A percentile compares a stretch with the other conserved stretches of the same genome.
phyloP scores from a whole-genome alignment of 2,329 filamentous ascomycete species.

The Colletotrichum musicola region DNA sequence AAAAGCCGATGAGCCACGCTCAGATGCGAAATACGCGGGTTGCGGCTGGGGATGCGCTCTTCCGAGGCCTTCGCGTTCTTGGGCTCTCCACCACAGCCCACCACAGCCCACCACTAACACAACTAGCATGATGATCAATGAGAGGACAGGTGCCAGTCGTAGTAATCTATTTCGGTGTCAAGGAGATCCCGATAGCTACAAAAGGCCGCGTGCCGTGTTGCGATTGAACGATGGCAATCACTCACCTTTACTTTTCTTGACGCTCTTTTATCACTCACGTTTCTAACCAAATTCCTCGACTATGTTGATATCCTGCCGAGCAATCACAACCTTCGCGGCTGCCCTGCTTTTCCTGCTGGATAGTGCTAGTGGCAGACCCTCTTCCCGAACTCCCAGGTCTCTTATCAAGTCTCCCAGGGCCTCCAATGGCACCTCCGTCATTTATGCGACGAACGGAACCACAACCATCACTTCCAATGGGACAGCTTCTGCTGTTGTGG shows the following conservation, averaged over 20 bases:
- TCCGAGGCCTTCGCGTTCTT: neutral
- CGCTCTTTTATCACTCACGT: neutral
- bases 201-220: neutral
- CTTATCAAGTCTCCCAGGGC: neutral
- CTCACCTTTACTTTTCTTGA: neutral
- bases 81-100: slow-evolving; percentile 8
- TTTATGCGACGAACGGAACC: neutral
- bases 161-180: neutral
- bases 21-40: slow-evolving; percentile 6
- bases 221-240: neutral
- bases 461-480: slow-evolving; percentile 9
- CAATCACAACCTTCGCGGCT: neutral
- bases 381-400: neutral
- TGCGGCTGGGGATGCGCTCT: neutral
- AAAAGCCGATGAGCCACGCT: neutral
- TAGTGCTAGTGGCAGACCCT: neutral
- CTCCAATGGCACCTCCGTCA: neutral
- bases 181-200: neutral
- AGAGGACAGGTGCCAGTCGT: neutral
- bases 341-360: neutral
- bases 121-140: neutral
- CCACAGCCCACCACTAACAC: neutral
- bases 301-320: neutral
- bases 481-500: slow-evolving; percentile 2
- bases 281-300: neutral